phyloP scores from a whole-genome alignment of 345 rosid genomes.

The Citrus hindsii region DNA sequence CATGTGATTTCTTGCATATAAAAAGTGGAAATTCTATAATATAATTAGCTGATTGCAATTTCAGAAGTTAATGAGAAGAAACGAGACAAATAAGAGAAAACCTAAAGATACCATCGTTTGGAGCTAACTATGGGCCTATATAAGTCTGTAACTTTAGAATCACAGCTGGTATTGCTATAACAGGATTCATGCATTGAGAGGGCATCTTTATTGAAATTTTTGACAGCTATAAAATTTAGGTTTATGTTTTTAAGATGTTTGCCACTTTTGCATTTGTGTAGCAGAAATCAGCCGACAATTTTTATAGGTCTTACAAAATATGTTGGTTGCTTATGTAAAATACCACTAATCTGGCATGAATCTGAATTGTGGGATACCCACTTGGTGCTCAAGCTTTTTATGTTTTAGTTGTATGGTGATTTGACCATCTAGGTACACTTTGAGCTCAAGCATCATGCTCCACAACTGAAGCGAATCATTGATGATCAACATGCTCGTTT shows the following conservation, averaged over 20 bases:
- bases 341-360: background rate
- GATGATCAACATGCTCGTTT: slow-evolving; percentile 69
- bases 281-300: background rate
- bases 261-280: background rate
- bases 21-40: background rate
- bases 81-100: background rate
- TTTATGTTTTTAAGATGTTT: slow-evolving; percentile 2
- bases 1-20: background rate
- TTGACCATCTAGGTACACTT: slow-evolving; percentile 56
- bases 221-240: background rate
- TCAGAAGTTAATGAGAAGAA: background rate
- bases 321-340: background rate
- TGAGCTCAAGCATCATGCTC: slow-evolving; percentile 86
- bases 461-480: slow-evolving; percentile 73
- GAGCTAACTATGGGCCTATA: background rate
- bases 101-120: background rate
- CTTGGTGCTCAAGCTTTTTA: background rate
- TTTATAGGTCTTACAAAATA: background rate
- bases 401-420: slow-evolving; percentile 1
- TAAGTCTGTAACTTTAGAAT: background rate
- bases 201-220: background rate
- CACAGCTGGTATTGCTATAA: background rate
- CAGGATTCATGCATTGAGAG: background rate
- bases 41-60: background rate
- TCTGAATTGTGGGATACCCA: background rate